phyloP scores from a whole-genome alignment of 2,329 filamentous ascomycete species.

The Pyrenochaeta sp. region DNA sequence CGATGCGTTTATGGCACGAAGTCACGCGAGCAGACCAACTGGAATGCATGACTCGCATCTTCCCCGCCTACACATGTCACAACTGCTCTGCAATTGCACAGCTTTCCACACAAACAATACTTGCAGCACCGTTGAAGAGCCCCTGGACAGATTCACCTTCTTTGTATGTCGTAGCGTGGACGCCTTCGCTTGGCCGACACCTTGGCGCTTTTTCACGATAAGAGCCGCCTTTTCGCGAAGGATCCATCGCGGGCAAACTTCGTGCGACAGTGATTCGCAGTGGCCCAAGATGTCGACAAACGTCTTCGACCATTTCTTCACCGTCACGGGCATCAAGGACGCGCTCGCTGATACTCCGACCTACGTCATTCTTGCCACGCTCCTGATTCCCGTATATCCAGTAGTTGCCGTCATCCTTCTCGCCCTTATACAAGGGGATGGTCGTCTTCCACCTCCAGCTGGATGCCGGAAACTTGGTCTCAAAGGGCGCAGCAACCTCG shows the following conservation, averaged over 20 bases:
- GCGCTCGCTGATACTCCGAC: slow-evolving; percentile 19
- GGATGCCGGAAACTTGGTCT: slow-evolving; percentile 65
- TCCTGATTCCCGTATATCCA: slow-evolving; percentile 24
- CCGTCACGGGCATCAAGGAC: slow-evolving; percentile 9
- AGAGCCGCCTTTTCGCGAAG: slow-evolving; percentile 12
- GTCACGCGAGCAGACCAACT: slow-evolving; percentile 30
- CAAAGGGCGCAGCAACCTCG: slow-evolving; percentile 59
- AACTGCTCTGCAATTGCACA: not conserved
- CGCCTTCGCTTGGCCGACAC: slow-evolving; percentile 3
- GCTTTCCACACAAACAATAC: too few relatives aligned
- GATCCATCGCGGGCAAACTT: not conserved
- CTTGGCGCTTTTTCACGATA: slow-evolving; percentile 24
- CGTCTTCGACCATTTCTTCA: slow-evolving; percentile 23
- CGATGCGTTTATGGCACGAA: slow-evolving; percentile 24
- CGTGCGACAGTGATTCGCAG: not conserved
- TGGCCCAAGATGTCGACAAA: slow-evolving; percentile 24
- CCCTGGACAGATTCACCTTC: slow-evolving; percentile 10
- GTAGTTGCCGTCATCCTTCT: slow-evolving; percentile 33
- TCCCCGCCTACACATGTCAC: slow-evolving; percentile 13
- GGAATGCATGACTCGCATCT: slow-evolving; percentile 32
- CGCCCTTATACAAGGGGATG: slow-evolving; percentile 32
- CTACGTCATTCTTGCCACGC: slow-evolving; percentile 20
- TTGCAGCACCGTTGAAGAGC: too few relatives aligned
- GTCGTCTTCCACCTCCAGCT: slow-evolving; percentile 34
- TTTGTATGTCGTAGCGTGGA: slow-evolving; percentile 17